Evolutionary conservation across 2,329 filamentous ascomycete genomes (phyloP).

Genomic region (Stachybotrys chartarum): DNA sequence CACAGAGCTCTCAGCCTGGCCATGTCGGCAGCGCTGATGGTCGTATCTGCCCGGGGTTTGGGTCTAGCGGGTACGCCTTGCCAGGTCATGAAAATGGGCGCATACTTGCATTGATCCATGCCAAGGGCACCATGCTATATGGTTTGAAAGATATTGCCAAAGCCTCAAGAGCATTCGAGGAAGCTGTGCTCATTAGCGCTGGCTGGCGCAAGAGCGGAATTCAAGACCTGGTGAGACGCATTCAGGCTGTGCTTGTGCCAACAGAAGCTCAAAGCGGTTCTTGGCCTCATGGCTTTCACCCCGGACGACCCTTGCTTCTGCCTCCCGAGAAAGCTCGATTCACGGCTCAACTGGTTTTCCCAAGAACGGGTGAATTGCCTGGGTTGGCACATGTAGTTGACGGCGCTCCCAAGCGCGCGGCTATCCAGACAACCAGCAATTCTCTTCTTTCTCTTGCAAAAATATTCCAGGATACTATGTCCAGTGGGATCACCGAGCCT

Average conservation of each 20-base stretch:
- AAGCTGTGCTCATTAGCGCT: slow-evolving; percentile 83
- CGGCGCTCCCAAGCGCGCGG: slow-evolving; percentile 66
- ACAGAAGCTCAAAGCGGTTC: slow-evolving; percentile 6
- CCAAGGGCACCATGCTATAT: slow-evolving; percentile 98
- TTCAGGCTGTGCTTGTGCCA: slow-evolving; percentile 61
- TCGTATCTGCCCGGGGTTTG: slow-evolving; percentile 12
- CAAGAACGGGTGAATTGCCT: slow-evolving; percentile 66
- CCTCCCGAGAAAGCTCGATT: slow-evolving; percentile 76
- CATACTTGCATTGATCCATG: slow-evolving; percentile 88
- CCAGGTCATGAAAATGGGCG: slow-evolving; percentile 84
- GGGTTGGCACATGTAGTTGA: slow-evolving; percentile 65
- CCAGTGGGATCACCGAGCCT: slow-evolving; percentile 55
- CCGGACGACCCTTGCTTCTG: slow-evolving; percentile 58
- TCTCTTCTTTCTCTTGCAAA: slow-evolving; percentile 91
- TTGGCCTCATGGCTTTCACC: slow-evolving; percentile 1
- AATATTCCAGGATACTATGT: slow-evolving; percentile 95
- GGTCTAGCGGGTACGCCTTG: slow-evolving; percentile 64
- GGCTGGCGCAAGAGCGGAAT: slow-evolving; percentile 66
- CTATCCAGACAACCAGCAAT: slow-evolving; percentile 90
- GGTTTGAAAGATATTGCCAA: slow-evolving; percentile 72
- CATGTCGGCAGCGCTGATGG: neutral
- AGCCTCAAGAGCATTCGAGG: slow-evolving; percentile 87
- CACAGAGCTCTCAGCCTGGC: neutral
- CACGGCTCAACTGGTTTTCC: slow-evolving; percentile 78
- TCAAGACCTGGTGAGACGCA: slow-evolving; percentile 68